Base-by-base conservation (phyloP, 305 asterid species). In the Ilex paraguariensis region DNA sequence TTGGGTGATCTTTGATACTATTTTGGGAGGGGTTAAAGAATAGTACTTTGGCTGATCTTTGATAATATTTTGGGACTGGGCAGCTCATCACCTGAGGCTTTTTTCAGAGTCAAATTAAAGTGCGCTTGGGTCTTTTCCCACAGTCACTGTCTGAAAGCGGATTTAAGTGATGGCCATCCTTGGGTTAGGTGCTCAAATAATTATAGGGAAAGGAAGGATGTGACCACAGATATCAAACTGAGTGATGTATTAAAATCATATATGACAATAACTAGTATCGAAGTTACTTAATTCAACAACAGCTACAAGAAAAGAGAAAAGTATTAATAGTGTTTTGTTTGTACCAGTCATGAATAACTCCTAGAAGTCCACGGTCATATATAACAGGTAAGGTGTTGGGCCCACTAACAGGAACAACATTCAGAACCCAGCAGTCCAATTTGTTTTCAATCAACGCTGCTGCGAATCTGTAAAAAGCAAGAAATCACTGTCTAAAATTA, bases 291-390 rank as follows among this genome's bases (percentile, higher is more conserved):
- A 0, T 21, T 21, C 28, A 21, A 21, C 1, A 21, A 42, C 12
- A 42, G 48, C 8, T 42, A 2, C 8, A 42, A 11, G 12, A 42
- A 11, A 42, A 42, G 12, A 42, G 8, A 42, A 42, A 42, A 7
- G 1, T 7, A 42, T 42, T 6, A 7, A 42, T 50, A 28, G 62
- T 63, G 54, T 63, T 44, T 48, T 68, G 63, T 30, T 57, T 76
- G 53, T 82, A 91, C 98, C 96, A 91, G 74, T 91, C 96, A 56
- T 91, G 98, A 87, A 81, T 82, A 65, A 90, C 95, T 65, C 95
- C 97, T 61, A 90, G 67, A 51, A 90, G 96, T 45, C 97, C 96
- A 31, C 96, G 96, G 71, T 88, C 98, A 72, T 81, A 84, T 69
- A 91, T 88, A 61, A 91, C 89, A 13, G 98, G 98, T 80, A 91